Evolutionary conservation across 2,329 filamentous ascomycete genomes (phyloP).

Genomic region (Trichoderma sp.): DNA sequence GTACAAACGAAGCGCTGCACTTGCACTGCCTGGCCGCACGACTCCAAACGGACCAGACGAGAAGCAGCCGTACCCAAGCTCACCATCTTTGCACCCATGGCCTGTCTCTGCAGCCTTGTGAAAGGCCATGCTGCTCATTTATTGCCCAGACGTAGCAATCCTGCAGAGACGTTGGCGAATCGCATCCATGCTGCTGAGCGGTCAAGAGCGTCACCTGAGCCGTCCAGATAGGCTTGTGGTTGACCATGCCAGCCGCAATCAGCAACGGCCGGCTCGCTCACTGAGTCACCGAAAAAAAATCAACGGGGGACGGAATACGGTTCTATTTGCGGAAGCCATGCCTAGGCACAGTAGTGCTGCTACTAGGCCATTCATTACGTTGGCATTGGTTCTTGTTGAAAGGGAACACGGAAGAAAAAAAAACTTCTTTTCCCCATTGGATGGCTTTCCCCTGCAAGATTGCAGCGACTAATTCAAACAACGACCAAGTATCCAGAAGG

Average conservation of each 20-base stretch:
- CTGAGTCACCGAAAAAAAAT: background rate
- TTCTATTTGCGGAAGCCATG: constrained; percentile 4
- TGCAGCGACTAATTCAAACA: background rate
- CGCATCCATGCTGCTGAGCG: constrained; percentile 8
- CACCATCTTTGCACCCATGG: background rate
- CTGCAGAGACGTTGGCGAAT: constrained; percentile 2
- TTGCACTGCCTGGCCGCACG: background rate
- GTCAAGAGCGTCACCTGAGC: constrained; percentile 20
- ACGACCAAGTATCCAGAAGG: background rate
- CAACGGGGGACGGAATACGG: background rate
- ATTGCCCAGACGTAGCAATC: constrained; percentile 12
- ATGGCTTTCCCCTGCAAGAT: background rate
- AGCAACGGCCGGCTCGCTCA: background rate
- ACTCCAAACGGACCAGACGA: background rate
- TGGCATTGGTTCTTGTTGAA: background rate
- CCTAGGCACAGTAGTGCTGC: background rate
- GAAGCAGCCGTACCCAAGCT: background rate
- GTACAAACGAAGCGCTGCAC: background rate
- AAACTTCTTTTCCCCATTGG: background rate
- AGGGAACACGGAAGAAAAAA: background rate
- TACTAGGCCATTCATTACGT: background rate
- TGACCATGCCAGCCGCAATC: constrained; percentile 6
- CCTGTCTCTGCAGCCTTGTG: constrained; percentile 15
- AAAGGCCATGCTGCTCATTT: background rate
- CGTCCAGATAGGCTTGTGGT: constrained; percentile 3